These are phyloP conservation scores for Carex cristatella DNA, from an alignment of 176 grass and related monocot species.

Conservation along the genomic window DNA sequence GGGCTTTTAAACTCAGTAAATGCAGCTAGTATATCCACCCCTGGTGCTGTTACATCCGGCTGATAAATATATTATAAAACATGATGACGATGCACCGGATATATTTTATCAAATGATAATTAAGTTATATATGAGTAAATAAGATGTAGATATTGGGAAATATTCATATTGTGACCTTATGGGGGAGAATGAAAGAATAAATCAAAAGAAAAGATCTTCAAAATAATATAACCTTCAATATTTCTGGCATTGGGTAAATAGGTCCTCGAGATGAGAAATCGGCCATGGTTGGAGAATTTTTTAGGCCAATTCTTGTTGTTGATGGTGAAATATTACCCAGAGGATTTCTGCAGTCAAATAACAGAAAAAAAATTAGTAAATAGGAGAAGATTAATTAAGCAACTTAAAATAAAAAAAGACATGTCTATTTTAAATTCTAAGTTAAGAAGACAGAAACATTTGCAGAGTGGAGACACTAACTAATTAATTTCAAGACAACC, in stretches of 20 bases:
- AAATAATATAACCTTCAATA: conserved; percentile 39
- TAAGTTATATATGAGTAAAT: neutral
- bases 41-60: conserved; percentile 60
- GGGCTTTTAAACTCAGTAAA: conserved; percentile 46
- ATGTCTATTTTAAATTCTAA: neutral
- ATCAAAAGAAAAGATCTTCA: neutral
- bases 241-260: conserved; percentile 31
- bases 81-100: neutral
- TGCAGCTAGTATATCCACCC: conserved; percentile 58
- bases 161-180: neutral
- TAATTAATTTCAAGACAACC: neutral
- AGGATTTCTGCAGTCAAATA: conserved; percentile 7
- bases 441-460: neutral
- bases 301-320: conserved; percentile 44
- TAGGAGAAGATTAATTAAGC: too few species aligned
- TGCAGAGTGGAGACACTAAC: neutral
- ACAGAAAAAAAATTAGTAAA: neutral
- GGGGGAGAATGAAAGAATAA: neutral
- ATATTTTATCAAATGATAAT: neutral
- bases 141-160: neutral
- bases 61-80: neutral
- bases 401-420: neutral
- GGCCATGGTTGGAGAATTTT: conserved; percentile 45
- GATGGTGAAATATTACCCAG: conserved; percentile 45
- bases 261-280: conserved; percentile 66